These are phyloP conservation scores for Yarrowia phangngaensis DNA, from an alignment of 805 yeast species.

Conservation along the genomic window DNA sequence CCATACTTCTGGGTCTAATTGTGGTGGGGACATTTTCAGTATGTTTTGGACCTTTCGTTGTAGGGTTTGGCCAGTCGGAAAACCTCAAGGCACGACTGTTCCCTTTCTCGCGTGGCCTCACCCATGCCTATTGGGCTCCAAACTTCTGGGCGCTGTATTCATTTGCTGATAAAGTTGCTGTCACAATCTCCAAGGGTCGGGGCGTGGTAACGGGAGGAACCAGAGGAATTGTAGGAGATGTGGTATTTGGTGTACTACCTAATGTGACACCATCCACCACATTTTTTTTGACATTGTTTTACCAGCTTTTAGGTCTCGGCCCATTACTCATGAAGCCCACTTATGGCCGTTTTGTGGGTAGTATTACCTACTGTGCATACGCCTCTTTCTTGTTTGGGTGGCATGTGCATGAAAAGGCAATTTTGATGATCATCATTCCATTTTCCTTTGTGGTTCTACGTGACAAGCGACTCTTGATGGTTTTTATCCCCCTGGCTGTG, in stretches of 20 bases:
- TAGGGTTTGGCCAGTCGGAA: slow-evolving; percentile 57
- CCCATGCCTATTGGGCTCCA: slow-evolving; percentile 99
- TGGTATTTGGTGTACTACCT: slow-evolving; percentile 75
- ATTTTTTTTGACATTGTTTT: slow-evolving; percentile 74
- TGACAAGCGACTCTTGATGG: slow-evolving; percentile 66
- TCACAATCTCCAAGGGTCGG: slow-evolving; percentile 1
- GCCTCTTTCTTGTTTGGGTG: slow-evolving; percentile 93
- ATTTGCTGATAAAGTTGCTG: slow-evolving; percentile 59
- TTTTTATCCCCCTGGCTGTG: slow-evolving; percentile 66
- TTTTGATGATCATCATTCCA: slow-evolving; percentile 85
- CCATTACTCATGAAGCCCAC: slow-evolving; percentile 64
- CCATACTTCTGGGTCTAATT: slow-evolving; percentile 57
- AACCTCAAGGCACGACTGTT: slow-evolving; percentile 68
- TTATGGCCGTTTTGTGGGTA: slow-evolving; percentile 73
- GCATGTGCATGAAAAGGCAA: slow-evolving; percentile 98
- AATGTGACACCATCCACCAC: slow-evolving; percentile 74
- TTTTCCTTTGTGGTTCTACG: slow-evolving; percentile 68
- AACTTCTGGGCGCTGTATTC: slow-evolving; percentile 95
- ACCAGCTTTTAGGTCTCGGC: slow-evolving; percentile 71
- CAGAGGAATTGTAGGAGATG: slow-evolving; percentile 89
- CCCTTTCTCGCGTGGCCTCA: slow-evolving; percentile 91
- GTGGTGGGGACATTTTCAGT: slow-evolving; percentile 58
- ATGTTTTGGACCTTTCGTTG: slow-evolving; percentile 78
- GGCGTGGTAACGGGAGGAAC: slow-evolving; percentile 49
- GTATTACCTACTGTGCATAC: slow-evolving; percentile 83